These are phyloP conservation scores for Lyophyllum semitale DNA, from an alignment of 768 basidiomycete genomes.

Conservation along the genomic window DNA sequence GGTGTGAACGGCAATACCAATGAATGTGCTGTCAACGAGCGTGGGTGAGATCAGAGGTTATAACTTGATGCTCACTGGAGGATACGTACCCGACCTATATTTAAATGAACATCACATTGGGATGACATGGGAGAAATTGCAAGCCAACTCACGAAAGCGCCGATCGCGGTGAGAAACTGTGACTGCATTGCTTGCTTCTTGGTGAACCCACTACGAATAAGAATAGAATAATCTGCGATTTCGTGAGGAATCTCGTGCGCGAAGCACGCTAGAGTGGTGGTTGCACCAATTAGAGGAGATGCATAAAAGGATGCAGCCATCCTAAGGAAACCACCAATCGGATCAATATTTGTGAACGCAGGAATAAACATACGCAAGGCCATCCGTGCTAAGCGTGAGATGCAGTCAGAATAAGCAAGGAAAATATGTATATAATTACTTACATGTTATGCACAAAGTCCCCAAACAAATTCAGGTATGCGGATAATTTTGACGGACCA, in stretches of 20 bases:
- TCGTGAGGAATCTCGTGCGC: constrained; percentile 96
- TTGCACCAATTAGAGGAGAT: constrained; percentile 91
- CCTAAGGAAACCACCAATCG: constrained; percentile 34
- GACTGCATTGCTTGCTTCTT: constrained; percentile 93
- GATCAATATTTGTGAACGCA: background rate
- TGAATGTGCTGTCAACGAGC: constrained; percentile 64
- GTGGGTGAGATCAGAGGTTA: constrained; percentile 16
- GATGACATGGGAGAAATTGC: constrained; percentile 15
- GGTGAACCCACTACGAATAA: constrained; percentile 86
- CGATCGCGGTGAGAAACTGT: constrained; percentile 89
- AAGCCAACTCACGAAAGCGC: constrained; percentile 77
- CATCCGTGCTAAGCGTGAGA: constrained; percentile 70
- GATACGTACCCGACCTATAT: constrained; percentile 43
- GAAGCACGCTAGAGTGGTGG: constrained; percentile 93
- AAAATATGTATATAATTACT: constrained; percentile 24
- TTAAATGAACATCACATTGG: constrained; percentile 10
- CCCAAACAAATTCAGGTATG: constrained; percentile 90
- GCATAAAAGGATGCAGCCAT: constrained; percentile 98
- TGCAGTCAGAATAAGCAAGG: constrained; percentile 13
- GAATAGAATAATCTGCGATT: constrained; percentile 96
- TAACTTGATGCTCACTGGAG: background rate
- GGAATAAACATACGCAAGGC: constrained; percentile 61
- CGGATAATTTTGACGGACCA: constrained; percentile 81
- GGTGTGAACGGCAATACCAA: constrained; percentile 84
- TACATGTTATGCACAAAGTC: constrained; percentile 96